These are phyloP conservation scores for Trametes villosa DNA, from an alignment of 768 basidiomycete genomes.

Conservation along the genomic window DNA sequence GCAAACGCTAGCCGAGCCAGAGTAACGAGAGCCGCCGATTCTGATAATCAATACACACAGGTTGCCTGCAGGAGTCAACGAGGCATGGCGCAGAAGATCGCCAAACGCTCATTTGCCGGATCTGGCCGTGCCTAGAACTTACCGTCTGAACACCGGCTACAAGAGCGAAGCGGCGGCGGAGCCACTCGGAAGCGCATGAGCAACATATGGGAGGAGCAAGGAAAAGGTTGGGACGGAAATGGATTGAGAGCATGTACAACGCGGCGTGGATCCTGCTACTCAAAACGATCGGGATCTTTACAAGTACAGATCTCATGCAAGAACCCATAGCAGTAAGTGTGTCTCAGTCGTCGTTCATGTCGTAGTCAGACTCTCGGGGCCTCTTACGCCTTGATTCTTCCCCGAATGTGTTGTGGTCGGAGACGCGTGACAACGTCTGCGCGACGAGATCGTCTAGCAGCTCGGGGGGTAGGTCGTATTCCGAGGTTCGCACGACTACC, in stretches of 20 bases:
- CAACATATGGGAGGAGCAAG: too few relatives aligned
- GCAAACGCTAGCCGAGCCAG: not conserved
- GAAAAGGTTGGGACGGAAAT: too few relatives aligned
- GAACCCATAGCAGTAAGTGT: not conserved
- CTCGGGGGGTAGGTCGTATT: conserved; percentile 70
- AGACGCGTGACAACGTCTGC: conserved; percentile 28
- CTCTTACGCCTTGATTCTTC: conserved; percentile 24
- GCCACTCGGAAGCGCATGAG: too few relatives aligned
- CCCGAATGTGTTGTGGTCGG: conserved; percentile 9
- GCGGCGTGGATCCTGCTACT: too few relatives aligned
- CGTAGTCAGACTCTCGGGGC: conserved; percentile 15
- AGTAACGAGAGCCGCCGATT: not conserved
- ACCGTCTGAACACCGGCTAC: not conserved
- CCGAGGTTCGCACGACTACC: conserved; percentile 70
- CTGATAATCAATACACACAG: not conserved
- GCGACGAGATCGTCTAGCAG: conserved; percentile 72
- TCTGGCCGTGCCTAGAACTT: not conserved
- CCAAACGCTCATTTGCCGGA: not conserved
- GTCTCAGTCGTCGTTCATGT: conserved; percentile 16
- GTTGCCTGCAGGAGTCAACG: conserved; percentile 21
- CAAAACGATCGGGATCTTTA: too few relatives aligned
- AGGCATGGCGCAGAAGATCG: conserved; percentile 8
- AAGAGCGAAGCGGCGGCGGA: too few relatives aligned
- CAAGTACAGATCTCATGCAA: too few relatives aligned
- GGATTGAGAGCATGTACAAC: too few relatives aligned